Evolutionary conservation across 2,329 filamentous ascomycete genomes (phyloP).

Genomic region (Botrytis porri): DNA sequence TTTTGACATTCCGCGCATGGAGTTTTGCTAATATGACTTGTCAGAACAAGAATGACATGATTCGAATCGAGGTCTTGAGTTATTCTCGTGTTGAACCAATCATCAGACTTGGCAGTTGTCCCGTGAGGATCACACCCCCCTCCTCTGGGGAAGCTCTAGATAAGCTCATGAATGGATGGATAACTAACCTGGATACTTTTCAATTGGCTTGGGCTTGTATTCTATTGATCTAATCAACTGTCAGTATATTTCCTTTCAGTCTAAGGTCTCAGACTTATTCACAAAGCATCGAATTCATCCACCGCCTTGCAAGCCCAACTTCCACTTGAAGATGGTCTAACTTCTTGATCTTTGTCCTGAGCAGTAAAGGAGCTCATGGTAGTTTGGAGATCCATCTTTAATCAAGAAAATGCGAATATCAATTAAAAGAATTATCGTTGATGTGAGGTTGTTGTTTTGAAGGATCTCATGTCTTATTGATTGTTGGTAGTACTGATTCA

Average conservation of each 20-base stretch:
- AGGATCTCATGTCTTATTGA: neutral
- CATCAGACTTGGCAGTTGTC: neutral
- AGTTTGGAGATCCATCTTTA: slow-evolving; percentile 1
- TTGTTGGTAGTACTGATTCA: neutral
- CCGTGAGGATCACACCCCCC: neutral
- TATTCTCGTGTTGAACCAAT: neutral
- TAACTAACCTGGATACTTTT: slow-evolving; percentile 31
- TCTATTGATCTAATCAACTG: slow-evolving; percentile 8
- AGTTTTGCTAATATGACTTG: slow-evolving; percentile 43
- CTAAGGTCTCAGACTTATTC: neutral
- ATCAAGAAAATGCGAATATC: neutral
- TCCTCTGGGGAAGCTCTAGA: neutral
- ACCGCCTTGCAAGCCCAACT: slow-evolving; percentile 19
- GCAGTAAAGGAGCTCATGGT: neutral
- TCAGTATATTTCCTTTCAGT: neutral
- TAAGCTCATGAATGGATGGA: neutral
- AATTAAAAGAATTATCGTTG: neutral
- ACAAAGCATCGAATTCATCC: slow-evolving; percentile 28
- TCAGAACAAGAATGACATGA: neutral
- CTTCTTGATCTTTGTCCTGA: neutral
- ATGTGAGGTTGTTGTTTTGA: neutral
- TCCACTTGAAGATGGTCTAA: slow-evolving; percentile 6
- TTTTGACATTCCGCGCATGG: slow-evolving; percentile 47
- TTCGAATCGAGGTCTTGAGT: neutral
- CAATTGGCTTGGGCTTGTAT: slow-evolving; percentile 23